Percentiles rank a stretch among this genome's conserved stretches.
These are phyloP conservation scores for Leccinellum rugosiceps DNA, from an alignment of 768 basidiomycete genomes.

Conservation along the genomic window DNA sequence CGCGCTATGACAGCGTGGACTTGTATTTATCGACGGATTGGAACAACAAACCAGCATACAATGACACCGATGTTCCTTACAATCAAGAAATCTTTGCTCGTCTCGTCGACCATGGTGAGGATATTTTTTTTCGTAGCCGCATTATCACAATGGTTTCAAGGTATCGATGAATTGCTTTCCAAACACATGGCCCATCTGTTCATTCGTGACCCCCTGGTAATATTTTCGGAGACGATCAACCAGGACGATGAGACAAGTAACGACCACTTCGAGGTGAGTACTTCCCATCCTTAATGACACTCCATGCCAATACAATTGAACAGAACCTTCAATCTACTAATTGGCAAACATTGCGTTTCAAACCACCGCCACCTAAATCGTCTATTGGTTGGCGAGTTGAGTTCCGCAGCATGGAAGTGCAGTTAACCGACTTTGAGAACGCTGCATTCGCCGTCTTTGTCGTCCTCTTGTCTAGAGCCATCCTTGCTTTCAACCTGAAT, in stretches of 20 bases:
- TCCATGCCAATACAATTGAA: background rate
- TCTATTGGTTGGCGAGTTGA: constrained; percentile 97
- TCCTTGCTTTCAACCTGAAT: constrained; percentile 87
- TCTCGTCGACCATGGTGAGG: constrained; percentile 67
- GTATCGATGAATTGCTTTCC: constrained; percentile 81
- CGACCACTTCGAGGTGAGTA: constrained; percentile 91
- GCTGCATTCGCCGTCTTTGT: constrained; percentile 95
- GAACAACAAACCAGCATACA: constrained; percentile 91
- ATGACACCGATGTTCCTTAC: constrained; percentile 80
- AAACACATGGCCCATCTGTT: constrained; percentile 94
- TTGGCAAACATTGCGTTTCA: constrained; percentile 99
- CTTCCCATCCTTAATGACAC: background rate
- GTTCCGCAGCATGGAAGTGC: constrained; percentile 98
- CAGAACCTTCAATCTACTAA: constrained; percentile 99
- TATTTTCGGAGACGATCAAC: constrained; percentile 91
- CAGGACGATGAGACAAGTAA: constrained; percentile 85
- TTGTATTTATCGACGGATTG: constrained; percentile 86
- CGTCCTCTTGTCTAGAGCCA: constrained; percentile 90
- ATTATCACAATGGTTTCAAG: constrained; percentile 36
- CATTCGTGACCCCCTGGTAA: constrained; percentile 94
- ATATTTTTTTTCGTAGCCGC: background rate
- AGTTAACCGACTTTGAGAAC: constrained; percentile 98
- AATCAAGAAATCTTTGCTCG: constrained; percentile 72
- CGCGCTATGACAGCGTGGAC: constrained; percentile 95
- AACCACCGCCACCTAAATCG: constrained; percentile 92